Evolutionary conservation across 2,329 filamentous ascomycete species (phyloP), one percentile per base, ranked within the genome.

Genomic region (Pseudocercospora fijiensis): DNA sequence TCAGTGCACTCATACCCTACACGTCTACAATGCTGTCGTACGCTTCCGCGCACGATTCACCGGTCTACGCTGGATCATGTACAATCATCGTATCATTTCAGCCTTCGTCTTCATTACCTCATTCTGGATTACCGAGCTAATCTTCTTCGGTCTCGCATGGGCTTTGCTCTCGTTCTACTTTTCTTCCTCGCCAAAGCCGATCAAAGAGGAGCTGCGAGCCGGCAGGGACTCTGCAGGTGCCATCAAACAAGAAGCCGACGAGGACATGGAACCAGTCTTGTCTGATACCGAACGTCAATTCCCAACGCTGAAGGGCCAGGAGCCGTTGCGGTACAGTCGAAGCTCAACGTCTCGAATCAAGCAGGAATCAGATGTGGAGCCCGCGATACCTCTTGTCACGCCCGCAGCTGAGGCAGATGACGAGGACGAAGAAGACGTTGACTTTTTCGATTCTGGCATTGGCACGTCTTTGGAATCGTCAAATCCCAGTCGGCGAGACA

Each of bases 61-160:
- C 1, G 94, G 94, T 0, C 76, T 97, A 65, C 82, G 85, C 56
- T 95, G 90, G 86, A 72, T 93, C 61, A 96, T 99, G 90, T 95
- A 95, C 72, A 88, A 91, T 65, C 89, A 94, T 78, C 86, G 90
- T 11, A 72, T 95, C 37, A 76, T 86, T 1, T 87, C 87, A 4
- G 92, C 92, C 63, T 58, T 90, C 0, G 72, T 88, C 0, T 90
- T 92, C 71, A 90, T 88, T 0, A 76, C 80, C 0, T 70, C 85
- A 0, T 97, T 97, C 77, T 98, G 93, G 92, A 74, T 80, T 1
- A 85, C 86, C 11, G 92, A 94, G 73, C 82, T 96, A 71, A 67
- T 86, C 0, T 89, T 88, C 47, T 85, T 90, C 75, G 80, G 82
- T 0, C 41, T 88, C 0, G 87, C 85, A 0, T 96, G 91, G 89